A percentile compares a stretch with the other conserved stretches of the same genome.
phyloP scores from a whole-genome alignment of 176 grass and related monocot species.

The Aegilops umbellulata region DNA sequence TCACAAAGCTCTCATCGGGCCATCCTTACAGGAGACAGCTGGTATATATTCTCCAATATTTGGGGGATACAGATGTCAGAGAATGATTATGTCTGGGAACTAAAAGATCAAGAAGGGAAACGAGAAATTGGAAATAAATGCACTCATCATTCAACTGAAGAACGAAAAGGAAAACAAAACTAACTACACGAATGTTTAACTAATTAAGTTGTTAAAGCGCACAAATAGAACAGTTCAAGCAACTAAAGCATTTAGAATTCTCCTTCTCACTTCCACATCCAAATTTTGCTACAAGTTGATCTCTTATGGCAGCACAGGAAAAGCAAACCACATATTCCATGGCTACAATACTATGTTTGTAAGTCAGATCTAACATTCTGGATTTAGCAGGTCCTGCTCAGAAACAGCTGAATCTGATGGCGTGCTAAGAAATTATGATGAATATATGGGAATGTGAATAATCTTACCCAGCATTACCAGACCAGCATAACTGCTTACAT shows the following conservation, averaged over 20 bases:
- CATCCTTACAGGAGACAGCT: neutral
- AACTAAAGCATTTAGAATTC: neutral
- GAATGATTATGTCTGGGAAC: neutral
- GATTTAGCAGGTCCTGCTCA: neutral
- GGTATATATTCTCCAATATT: neutral
- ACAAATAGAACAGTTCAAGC: neutral
- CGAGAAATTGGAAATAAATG: neutral
- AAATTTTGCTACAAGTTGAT: neutral
- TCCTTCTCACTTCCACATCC: neutral
- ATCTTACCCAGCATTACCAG: neutral
- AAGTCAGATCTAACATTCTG: neutral
- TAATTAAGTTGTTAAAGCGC: neutral
- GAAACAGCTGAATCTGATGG: constrained; percentile 15
- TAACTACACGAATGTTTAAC: neutral
- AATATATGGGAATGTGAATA: constrained; percentile 10
- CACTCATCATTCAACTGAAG: neutral
- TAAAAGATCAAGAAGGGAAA: constrained; percentile 7
- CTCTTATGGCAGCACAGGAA: neutral
- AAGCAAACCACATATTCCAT: neutral
- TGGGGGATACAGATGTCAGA: neutral
- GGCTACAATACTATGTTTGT: neutral
- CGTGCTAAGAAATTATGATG: constrained; percentile 6
- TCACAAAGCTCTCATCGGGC: neutral
- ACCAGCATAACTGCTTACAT: neutral
- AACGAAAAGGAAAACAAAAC: neutral